Conservation (phyloP, 2,329 filamentous ascomycete species). For the Didymella segeticola region DNA sequence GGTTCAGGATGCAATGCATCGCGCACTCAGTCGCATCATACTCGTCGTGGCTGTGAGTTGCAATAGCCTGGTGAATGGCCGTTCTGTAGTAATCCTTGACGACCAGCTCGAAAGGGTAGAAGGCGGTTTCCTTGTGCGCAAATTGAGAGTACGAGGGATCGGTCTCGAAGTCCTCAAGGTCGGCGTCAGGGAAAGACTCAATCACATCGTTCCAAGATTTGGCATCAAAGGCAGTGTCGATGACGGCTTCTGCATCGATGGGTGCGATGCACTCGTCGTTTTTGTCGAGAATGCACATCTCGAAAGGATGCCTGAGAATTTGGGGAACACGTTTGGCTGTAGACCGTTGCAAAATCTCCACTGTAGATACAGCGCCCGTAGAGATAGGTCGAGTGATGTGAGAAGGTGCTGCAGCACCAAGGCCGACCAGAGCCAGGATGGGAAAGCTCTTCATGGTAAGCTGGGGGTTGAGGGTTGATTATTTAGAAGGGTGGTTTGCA, state of each 20-base stretch:
- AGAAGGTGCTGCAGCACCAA: not conserved
- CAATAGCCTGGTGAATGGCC: not conserved
- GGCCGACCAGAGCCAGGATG: not conserved
- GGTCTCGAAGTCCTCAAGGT: not conserved
- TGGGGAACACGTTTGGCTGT: too few species aligned
- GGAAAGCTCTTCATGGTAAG: not conserved
- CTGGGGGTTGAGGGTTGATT: too few species aligned
- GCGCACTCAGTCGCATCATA: not conserved
- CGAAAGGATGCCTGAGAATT: too few species aligned
- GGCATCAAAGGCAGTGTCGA: too few species aligned
- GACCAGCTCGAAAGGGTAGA: not conserved
- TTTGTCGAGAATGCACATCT: too few species aligned
- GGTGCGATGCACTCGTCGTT: too few species aligned
- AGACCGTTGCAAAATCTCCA: too few species aligned
- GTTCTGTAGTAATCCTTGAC: not conserved
- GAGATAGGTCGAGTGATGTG: not conserved
- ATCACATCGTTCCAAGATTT: not conserved
- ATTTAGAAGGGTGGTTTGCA: not conserved
- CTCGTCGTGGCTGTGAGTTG: not conserved
- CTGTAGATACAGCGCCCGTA: not conserved
- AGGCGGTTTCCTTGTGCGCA: not conserved
- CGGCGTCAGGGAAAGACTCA: not conserved
- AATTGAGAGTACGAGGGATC: not conserved
- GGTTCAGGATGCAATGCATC: not conserved
- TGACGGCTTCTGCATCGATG: too few species aligned